Conservation (phyloP, 805 yeast species). For the Saccharomyces kudriavzevii region DNA sequence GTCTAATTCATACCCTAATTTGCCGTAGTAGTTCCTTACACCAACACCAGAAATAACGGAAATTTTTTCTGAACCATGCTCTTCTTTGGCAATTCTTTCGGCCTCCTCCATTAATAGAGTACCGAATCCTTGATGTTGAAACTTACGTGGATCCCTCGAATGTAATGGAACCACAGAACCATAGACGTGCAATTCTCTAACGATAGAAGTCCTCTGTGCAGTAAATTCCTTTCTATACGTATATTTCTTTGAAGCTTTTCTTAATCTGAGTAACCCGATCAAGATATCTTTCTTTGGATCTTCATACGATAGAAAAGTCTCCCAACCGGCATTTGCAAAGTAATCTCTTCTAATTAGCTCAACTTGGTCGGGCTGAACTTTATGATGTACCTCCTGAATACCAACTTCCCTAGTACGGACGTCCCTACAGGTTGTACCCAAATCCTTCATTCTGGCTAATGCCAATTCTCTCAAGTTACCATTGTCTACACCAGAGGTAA, state of each 20-base stretch:
- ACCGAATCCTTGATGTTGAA: conserved; percentile 98
- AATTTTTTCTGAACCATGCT: conserved; percentile 85
- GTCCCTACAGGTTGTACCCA: conserved; percentile 92
- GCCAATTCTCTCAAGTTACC: conserved; percentile 95
- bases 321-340: conserved; percentile 98
- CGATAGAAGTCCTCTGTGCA: conserved; percentile 79
- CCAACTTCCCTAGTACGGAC: conserved; percentile 98
- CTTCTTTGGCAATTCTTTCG: conserved; percentile 88
- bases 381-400: conserved; percentile 95
- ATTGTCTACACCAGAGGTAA: conserved; percentile 94
- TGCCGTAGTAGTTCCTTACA: conserved; percentile 89
- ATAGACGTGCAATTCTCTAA: conserved; percentile 94
- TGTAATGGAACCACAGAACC: conserved; percentile 97
- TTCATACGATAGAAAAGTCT: conserved; percentile 89
- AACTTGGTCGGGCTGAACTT: conserved; percentile 93
- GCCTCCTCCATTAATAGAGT: conserved; percentile 98
- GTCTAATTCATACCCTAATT: conserved; percentile 83
- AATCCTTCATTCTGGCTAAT: conserved; percentile 94
- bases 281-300: conserved; percentile 95
- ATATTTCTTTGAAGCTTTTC: conserved; percentile 81
- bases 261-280: conserved; percentile 79
- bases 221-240: conserved; percentile 87
- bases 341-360: conserved; percentile 93
- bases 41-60: conserved; percentile 97
- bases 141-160: conserved; percentile 92